Evolutionary conservation across 352 stramenopile species (phyloP).

Genomic region (Pythium phragmitis): DNA sequence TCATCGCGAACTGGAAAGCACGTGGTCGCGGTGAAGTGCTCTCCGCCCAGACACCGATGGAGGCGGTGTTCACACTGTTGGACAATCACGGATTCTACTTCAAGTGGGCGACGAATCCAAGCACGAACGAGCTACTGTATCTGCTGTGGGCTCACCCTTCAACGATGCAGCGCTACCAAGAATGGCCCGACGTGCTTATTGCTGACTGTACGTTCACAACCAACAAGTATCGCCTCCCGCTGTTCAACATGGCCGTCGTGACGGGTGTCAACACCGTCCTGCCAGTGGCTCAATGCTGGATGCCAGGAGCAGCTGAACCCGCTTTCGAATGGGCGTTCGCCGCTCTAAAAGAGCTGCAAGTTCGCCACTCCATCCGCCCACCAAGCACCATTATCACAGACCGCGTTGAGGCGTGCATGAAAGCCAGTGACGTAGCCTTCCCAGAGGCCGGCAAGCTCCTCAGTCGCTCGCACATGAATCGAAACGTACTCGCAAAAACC

Average conservation of each 20-base stretch:
- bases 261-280: not conserved
- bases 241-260: not conserved
- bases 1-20: not conserved
- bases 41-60: not conserved
- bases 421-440: constrained; percentile 10
- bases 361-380: not conserved
- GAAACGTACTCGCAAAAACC: constrained; percentile 16
- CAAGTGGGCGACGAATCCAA: not conserved
- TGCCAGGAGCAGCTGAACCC: constrained; percentile 4
- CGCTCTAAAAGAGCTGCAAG: constrained; percentile 7
- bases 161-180: not conserved
- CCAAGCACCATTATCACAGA: not conserved
- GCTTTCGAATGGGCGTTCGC: constrained; percentile 22
- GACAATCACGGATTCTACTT: not conserved
- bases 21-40: not conserved
- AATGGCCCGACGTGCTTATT: not conserved
- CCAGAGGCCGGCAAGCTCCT: not conserved
- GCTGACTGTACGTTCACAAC: not conserved
- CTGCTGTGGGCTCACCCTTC: not conserved
- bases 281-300: constrained; percentile 1
- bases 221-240: not conserved
- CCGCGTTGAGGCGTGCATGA: constrained; percentile 15
- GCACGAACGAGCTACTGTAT: not conserved
- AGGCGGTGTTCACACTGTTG: not conserved
- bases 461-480: constrained; percentile 28